Base-by-base conservation (phyloP, 1,139 yeast species). In the Magnusiomyces starmeri region DNA sequence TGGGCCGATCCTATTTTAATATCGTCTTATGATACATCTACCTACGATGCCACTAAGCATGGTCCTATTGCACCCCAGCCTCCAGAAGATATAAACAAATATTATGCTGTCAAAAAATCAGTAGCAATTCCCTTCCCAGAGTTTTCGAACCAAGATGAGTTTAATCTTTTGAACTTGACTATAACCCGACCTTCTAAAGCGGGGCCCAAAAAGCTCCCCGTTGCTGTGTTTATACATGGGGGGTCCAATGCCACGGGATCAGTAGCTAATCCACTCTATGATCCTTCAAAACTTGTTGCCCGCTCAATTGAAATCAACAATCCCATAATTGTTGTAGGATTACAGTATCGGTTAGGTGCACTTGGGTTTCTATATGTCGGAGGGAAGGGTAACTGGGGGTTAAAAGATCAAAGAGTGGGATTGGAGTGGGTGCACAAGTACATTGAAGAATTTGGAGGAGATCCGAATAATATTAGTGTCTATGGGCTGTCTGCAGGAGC, bases 401-500 rank as follows among this genome's bases (percentile, higher is more conserved):
- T 56, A 46, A 43, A 53, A 43, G 55, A 60, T 45, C 54, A 57
- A 39, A 37, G 54, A 40, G 59, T 60, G 4, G 69, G 65, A 3
- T 46, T 65, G 9, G 58, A 62, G 32, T 66, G 69, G 69, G 59
- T 63, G 2, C 54, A 60, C 22, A 59, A 59, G 46, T 61, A 62
- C 52, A 59, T 64, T 48, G 55, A 22, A 1, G 61, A 55, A 2
- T 65, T 66, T 55, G 69, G 69, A 20, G 70, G 70, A 27, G 62
- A 66, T 49, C 58, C 61, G 9, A 52, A 56, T 2, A 60, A 63
- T 47, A 54, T 67, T 22, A 62, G 64, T 7, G 56, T 65, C 6
- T 57, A 61, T 56, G 70, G 70, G 24, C 62, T 64, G 49, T 56
- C 62, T 50, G 67, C 69, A 0, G 70, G 70, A 22, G 63, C 66